Evolutionary conservation across 1,139 yeast genomes (phyloP), one percentile per base, ranked within the genome.

Genomic region (Yamadazyma jaroonii): DNA sequence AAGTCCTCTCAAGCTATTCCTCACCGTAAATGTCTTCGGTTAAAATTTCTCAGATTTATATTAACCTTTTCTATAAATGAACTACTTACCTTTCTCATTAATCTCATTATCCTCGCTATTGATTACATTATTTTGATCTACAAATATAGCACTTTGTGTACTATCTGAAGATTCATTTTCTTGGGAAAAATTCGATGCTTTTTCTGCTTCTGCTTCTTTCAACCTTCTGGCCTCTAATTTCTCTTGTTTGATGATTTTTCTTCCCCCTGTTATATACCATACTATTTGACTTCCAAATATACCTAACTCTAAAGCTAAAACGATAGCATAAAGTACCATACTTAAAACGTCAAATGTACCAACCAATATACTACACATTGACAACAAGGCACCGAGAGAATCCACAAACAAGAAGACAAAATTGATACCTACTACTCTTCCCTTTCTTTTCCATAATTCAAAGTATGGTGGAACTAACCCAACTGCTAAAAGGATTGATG

Each of bases 401-500:
- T 90, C 97, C 55, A 89, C 70, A n/a, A 67, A 51, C 41, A 90
- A 65, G 49, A 90, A 90, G n/a, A 82, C 51, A 55, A 90, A 88
- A 54, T 88, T 88, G 51, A 90, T 83, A 0, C 97, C 97, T 4
- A 88, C 78, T 4, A 90, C 97, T 34, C 87, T 67, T 3, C 97
- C 97, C 34, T 75, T 61, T 44, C 96, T 73, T 54, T 86, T 86
- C 26, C 79, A 77, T 26, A 90, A 65, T 56, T 90, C 97, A 51
- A 81, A 81, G 58, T 89, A 90, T 4, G 97, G 97, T 0, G 97
- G 97, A 2, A 90, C 52, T 32, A 90, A 67, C 0, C 97, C 97
- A 2, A 77, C 52, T 0, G 87, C 95, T 21, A 90, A 65, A 20
- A 86, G 57, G 0, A 89, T 68, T 0, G 95, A 79, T 0, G 97